Conservation (phyloP, 495 filamentous ascomycete species). For the Hapsidospora chrysogenum region DNA sequence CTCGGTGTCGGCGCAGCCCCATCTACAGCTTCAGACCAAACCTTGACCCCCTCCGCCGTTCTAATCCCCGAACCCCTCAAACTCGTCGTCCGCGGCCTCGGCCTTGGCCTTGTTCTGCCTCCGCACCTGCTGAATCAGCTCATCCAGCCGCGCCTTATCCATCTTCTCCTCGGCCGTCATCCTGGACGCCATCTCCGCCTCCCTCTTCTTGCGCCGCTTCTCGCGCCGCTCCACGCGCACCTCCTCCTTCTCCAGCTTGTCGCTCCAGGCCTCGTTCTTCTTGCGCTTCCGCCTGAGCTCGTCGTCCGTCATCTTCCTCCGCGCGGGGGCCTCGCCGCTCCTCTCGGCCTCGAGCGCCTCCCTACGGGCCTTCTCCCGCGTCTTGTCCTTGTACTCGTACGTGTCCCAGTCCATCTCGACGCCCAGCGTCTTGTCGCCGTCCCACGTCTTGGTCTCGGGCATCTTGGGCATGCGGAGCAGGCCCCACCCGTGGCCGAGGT, state of each 20-base stretch:
- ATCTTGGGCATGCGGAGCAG: constrained; percentile 80
- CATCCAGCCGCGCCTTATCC: constrained; percentile 51
- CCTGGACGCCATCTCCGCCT: constrained; percentile 46
- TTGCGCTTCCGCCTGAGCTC: constrained; percentile 26
- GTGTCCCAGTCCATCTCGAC: constrained; percentile 60
- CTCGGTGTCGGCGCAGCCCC: too few species aligned
- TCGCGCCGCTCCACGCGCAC: constrained; percentile 50
- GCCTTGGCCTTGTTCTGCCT: constrained; percentile 31
- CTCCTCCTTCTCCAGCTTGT: constrained; percentile 56
- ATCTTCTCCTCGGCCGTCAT: constrained; percentile 61
- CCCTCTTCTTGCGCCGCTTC: constrained; percentile 54
- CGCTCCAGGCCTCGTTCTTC: constrained; percentile 62
- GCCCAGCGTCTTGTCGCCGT: constrained; percentile 57
- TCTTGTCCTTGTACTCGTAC: constrained; percentile 62
- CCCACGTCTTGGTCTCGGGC: constrained; percentile 66
- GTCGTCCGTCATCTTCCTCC: constrained; percentile 10
- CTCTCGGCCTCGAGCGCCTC: constrained; percentile 28
- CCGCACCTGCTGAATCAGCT: constrained; percentile 57
- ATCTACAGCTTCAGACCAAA: too few species aligned
- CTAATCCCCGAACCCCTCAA: constrained; percentile 25
- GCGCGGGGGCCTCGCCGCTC: constrained; percentile 32
- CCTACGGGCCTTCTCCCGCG: constrained; percentile 53
- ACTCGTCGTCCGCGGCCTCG: constrained; percentile 20
- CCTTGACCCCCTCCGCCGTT: too few species aligned
- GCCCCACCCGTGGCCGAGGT: constrained; percentile 61